A percentile compares a stretch with the other conserved stretches of the same genome.
Conservation (phyloP, 306 rosid species). For the peach (Prunus persica) region DNA sequence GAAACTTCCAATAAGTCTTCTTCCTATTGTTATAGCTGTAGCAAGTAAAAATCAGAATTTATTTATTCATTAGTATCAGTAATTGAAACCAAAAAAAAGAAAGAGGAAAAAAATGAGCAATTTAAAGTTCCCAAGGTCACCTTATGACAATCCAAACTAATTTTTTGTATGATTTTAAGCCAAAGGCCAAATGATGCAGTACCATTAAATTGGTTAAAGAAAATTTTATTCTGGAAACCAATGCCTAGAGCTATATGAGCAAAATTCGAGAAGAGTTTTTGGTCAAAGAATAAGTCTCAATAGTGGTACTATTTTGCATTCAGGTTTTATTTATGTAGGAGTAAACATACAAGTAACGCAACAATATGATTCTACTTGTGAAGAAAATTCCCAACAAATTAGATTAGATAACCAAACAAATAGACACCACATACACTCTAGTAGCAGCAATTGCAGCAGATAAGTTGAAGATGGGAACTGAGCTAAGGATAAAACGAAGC, state of each 20-base stretch:
- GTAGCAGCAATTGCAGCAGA: constrained; percentile 83
- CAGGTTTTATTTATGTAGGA: neutral
- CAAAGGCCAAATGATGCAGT: neutral
- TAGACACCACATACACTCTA: constrained; percentile 62
- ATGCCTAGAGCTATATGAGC: neutral
- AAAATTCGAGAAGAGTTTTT: neutral
- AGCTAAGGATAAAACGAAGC: constrained; percentile 81
- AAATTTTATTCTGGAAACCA: neutral
- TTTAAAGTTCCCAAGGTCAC: neutral
- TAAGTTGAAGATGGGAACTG: constrained; percentile 87
- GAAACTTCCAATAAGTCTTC: constrained; percentile 72
- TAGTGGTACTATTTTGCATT: neutral
- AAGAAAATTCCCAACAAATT: neutral
- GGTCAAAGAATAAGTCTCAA: neutral
- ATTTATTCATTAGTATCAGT: constrained; percentile 14
- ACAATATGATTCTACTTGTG: constrained; percentile 5
- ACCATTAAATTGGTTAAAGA: neutral
- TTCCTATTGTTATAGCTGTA: constrained; percentile 87
- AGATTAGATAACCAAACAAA: constrained; percentile 3
- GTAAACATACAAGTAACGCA: neutral
- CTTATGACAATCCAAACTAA: neutral
- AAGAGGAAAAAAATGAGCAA: neutral
- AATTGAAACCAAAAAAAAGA: neutral
- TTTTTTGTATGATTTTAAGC: neutral
- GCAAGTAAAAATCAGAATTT: constrained; percentile 22